These are phyloP conservation scores for Dillenia suffruticosa DNA, from an alignment of 164 flowering plant genomes.

Conservation along the genomic window DNA sequence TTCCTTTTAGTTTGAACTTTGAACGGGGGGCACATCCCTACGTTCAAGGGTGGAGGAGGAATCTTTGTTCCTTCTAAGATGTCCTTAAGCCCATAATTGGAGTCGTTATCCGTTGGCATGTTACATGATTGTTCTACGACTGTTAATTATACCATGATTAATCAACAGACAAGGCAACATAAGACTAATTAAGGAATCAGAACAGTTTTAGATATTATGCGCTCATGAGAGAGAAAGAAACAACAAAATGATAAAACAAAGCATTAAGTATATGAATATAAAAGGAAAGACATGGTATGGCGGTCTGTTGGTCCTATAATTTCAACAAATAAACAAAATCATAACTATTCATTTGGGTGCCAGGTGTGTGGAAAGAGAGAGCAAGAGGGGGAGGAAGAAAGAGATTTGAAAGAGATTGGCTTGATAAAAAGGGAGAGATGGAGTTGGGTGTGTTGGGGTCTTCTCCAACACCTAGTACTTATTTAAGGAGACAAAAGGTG, in stretches of 20 bases:
- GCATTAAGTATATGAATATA: slow-evolving; percentile 2
- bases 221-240: neutral
- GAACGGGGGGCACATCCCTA: no score
- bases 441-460: slow-evolving; percentile 30
- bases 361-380: neutral
- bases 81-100: no score
- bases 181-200: no score
- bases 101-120: no score
- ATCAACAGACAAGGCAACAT: neutral
- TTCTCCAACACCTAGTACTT: slow-evolving; percentile 32
- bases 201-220: neutral
- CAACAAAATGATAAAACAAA: slow-evolving; percentile 18
- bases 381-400: slow-evolving; percentile 8
- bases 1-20: no score
- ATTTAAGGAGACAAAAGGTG: slow-evolving; percentile 33
- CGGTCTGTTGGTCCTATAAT: slow-evolving; percentile 6
- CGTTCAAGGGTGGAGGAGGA: no score
- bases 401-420: slow-evolving; percentile 4
- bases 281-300: slow-evolving; percentile 22
- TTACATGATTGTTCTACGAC: neutral
- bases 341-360: slow-evolving; percentile 1
- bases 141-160: neutral
- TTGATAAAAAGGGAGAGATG: slow-evolving; percentile 19
- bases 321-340: slow-evolving; percentile 9
- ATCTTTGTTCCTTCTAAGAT: no score